Evolutionary conservation across 1,284 basidiomycete species (phyloP), one percentile per base, ranked within the genome.

Genomic region (Cutaneotrichosporon sp.): DNA sequence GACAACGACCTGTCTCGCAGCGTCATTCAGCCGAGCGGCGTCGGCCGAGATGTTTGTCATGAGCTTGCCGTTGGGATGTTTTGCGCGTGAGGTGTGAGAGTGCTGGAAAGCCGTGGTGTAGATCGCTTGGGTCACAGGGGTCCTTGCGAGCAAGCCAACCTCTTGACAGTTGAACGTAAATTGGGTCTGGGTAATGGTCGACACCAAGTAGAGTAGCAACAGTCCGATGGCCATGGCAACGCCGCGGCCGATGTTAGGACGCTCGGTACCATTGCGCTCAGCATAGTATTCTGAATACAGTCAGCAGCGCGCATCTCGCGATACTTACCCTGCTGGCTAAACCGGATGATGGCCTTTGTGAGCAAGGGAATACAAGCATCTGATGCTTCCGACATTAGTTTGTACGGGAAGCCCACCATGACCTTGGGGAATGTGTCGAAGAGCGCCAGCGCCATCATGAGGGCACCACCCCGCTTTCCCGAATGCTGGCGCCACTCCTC

Each of bases 31-130:
- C n/a, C n/a, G n/a, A n/a, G n/a, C n/a, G n/a, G 53, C 29, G 70
- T 86, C 84, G 5, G 82, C 82, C 8, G 80, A 82, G 43, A 87
- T 81, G 66, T 88, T 84, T 61, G 84, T 86, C 38, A 87, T 79
- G 37, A 89, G 78, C 45, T 81, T 80, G 9, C 85, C 81, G 61
- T 86, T 89, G 1, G 86, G 81, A 34, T 90, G 79, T 0, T 82
- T 84, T 2, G 83, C 82, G 87, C 83, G 35, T 86, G 83, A 11
- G 85, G 81, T 7, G 85, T 85, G 39, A 93, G 79, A 33, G 78
- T n/a, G n/a, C n/a, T n/a, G n/a, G 80, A 35, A 91, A 79, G 1
- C 87, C 84, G 34, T 84, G 82, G 20, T 81, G 72, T 91, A 94
- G 46, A 93, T 85, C 11, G 87, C 84, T 0, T 86, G 83, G 63